Evolutionary conservation across 768 basidiomycete genomes (phyloP), one percentile per base, ranked within the genome.

Genomic region (Mrakia frigida): DNA sequence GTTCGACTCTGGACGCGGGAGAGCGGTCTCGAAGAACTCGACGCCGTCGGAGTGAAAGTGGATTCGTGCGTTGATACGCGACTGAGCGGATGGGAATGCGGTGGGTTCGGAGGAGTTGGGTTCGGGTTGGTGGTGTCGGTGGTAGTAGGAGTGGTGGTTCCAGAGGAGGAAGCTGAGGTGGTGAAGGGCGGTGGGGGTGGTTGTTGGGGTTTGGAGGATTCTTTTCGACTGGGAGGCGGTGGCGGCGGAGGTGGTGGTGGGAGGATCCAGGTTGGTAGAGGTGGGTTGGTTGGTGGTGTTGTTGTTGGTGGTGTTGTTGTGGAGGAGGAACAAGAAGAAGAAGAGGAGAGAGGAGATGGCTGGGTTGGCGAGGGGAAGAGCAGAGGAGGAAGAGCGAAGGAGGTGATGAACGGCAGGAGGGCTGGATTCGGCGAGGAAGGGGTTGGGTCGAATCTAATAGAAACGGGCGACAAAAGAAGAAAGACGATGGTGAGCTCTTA

Each of bases 391-490:
- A 72, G 33, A 6, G 70, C 9, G 70, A 33, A 37, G 31, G 52
- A 72, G 35, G 35, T 72, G 70, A 72, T n/a, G 53, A 52, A 72
- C 6, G 70, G 70, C 18, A 56, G n/a, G 46, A 72, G 21, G 16
- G 53, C 70, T 33, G 46, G 46, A 37, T 72, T 72, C 21, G 70
- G 70, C 11, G 70, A 72, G 23, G 50, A 53, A 6, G 70, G 52
- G 3, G 70, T 52, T 21, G 53, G 52, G 23, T 72, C 70, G 37
- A 37, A 72, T 25, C 70, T 72, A 35, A 21, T 11, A 50, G 9
- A 53, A 10, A 10, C 3, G n/a, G 5, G 39, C n/a, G 11, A 46
- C 25, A 13, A 50, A 53, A 13, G 43, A 14, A 9, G 52, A n/a
- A 1, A 11, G 23, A 18, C 21, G 5, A 18, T 28, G 2, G 39